Evolutionary conservation across 805 yeast genomes (phyloP).

Genomic region (Isabelozyma heimii): DNA sequence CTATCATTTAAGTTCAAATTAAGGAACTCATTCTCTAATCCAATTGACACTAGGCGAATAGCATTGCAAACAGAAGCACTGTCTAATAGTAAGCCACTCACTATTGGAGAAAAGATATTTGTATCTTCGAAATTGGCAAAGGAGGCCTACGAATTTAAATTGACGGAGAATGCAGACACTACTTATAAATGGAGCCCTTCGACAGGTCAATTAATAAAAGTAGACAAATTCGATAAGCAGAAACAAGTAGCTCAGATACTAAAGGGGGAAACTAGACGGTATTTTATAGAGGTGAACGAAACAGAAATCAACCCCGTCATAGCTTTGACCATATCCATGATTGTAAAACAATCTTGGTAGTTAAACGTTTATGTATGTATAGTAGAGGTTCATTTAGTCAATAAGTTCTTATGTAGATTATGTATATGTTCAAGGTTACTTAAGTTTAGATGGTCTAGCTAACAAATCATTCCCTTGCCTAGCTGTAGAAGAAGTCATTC

Average conservation of each 20-base stretch:
- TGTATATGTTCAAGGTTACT: neutral
- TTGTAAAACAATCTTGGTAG: neutral
- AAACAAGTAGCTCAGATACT: slow-evolving; percentile 5
- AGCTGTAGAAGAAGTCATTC: slow-evolving; percentile 26
- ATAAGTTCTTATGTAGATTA: neutral
- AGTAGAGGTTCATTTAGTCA: too few species aligned
- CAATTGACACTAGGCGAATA: neutral
- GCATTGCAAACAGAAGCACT: neutral
- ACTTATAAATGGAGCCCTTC: slow-evolving; percentile 7
- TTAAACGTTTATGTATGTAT: neutral
- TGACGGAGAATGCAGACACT: slow-evolving; percentile 3
- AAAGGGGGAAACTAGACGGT: slow-evolving; percentile 1
- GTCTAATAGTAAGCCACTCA: neutral
- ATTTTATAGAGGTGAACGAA: slow-evolving; percentile 4
- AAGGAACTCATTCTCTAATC: neutral
- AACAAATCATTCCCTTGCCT: too few species aligned
- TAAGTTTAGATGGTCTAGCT: slow-evolving; percentile 1
- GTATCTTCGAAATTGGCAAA: slow-evolving; percentile 11
- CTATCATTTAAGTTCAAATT: neutral
- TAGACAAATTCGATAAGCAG: slow-evolving; percentile 2
- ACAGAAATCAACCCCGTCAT: slow-evolving; percentile 1
- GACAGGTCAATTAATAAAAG: slow-evolving; percentile 4
- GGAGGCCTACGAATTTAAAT: slow-evolving; percentile 6
- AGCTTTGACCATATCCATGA: slow-evolving; percentile 6
- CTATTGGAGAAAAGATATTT: slow-evolving; percentile 3